A percentile compares a stretch with the other conserved stretches of the same genome.
Conservation (phyloP, 2,329 filamentous ascomycete genomes). For the Alternaria sp. region DNA sequence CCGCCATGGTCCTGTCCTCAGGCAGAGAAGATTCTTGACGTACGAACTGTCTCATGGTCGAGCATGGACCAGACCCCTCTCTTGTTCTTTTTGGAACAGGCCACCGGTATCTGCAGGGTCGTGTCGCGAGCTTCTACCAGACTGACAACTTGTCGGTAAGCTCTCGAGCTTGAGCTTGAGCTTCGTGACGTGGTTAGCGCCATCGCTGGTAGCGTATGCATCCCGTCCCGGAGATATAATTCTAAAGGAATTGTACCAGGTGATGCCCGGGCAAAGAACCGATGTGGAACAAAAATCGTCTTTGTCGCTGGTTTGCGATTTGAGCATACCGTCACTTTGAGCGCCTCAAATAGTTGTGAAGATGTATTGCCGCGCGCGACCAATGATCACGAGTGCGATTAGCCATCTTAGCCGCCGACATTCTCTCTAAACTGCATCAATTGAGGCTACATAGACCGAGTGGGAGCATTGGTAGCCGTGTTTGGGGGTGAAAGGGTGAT, state of each 20-base stretch:
- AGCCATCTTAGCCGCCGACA: background rate
- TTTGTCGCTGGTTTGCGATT: background rate
- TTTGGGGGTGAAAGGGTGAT: background rate
- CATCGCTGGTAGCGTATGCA: background rate
- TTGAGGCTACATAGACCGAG: background rate
- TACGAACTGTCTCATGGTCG: constrained; percentile 3
- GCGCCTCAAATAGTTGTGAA: background rate
- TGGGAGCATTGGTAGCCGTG: background rate
- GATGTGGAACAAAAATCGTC: background rate
- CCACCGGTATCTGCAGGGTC: background rate
- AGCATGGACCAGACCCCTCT: constrained; percentile 14
- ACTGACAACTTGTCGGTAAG: background rate
- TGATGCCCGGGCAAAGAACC: background rate
- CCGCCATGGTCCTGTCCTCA: background rate
- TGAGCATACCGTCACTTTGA: background rate
- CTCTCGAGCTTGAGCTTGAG: background rate
- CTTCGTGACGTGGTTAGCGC: constrained; percentile 17
- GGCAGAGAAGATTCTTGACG: background rate
- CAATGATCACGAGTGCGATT: background rate
- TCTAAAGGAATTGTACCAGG: background rate
- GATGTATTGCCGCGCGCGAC: background rate
- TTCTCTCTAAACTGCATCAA: background rate
- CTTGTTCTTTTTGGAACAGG: constrained; percentile 5
- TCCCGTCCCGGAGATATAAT: constrained; percentile 1
- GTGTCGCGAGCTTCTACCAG: background rate